Evolutionary conservation across 2,329 filamentous ascomycete genomes (phyloP), one percentile per base, ranked within the genome.

Genomic region (Uncinocarpus reesii): DNA sequence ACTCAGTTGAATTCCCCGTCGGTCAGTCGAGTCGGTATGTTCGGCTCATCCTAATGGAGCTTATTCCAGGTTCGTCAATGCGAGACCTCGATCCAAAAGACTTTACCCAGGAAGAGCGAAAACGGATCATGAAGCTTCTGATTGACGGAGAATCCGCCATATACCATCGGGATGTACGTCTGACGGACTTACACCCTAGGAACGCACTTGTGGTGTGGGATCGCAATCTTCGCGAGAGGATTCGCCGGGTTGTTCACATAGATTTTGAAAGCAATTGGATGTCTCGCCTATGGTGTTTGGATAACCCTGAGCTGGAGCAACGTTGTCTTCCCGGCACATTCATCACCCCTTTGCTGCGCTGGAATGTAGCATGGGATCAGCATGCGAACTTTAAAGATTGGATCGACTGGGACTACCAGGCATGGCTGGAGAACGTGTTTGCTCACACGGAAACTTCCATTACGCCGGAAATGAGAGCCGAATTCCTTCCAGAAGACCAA

Each of bases 1-100:
- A 57, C 34, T 53, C 58, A 13, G 36, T 60, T 11, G 41, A 46
- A 43, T 42, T 59, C 20, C 23, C 52, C 34, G 45, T 57, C 13
- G 15, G 4, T 7, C 4, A 18, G 3, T 31, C 28, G 16, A 48
- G 47, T 24, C 51, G 53, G n/a, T 32, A 34, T 37, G 48, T 55
- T 41, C 44, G 53, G 24, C 40, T 55, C 15, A 53, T 55, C 24
- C 46, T 55, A n/a, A 41, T 55, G 2, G 50, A 55, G 42, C 29
- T 40, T 16, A 34, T 53, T 16, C 41, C 37, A 11, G 51, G 48
- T 6, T 34, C 23, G 16, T 28, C 42, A 7, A 55, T 52, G 53
- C 11, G 37, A 13, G 15, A 42, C 18, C 48, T 53, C 18, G 18
- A 34, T 16, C 48, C 48, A 34, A 13, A 28, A 2, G 31, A 53